Evolutionary conservation across 2,329 filamentous ascomycete species (phyloP).

Genomic region (Diaporthe sp.): DNA sequence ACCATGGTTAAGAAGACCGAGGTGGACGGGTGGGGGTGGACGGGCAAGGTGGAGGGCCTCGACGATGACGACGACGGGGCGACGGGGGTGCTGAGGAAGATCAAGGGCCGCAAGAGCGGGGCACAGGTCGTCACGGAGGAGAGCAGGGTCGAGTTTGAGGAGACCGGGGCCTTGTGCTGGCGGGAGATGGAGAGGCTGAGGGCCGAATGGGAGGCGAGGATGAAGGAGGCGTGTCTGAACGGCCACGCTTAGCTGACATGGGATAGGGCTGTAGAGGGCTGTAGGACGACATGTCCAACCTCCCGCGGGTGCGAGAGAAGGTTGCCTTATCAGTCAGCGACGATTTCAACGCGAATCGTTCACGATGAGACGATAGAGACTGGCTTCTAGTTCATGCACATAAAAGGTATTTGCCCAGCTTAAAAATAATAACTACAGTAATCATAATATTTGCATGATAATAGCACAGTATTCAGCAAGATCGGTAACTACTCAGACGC

Average conservation of each 20-base stretch:
- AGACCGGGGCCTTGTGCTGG: constrained; percentile 74
- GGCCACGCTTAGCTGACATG: constrained; percentile 8
- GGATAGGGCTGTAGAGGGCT: background rate
- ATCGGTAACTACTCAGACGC: background rate
- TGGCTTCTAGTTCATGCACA: background rate
- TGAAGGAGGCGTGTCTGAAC: constrained; percentile 41
- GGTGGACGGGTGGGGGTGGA: constrained; percentile 87
- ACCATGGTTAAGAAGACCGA: constrained; percentile 81
- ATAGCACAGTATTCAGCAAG: background rate
- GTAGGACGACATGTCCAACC: no score
- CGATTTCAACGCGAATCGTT: background rate
- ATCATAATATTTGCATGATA: constrained; percentile 17
- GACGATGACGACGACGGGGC: constrained; percentile 56
- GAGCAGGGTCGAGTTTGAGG: constrained; percentile 72
- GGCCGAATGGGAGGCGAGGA: constrained; percentile 71
- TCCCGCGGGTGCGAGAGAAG: background rate
- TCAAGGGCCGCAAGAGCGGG: constrained; percentile 71
- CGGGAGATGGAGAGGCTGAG: constrained; percentile 80
- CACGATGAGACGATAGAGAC: background rate
- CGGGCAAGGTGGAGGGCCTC: constrained; percentile 68
- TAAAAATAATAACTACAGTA: background rate
- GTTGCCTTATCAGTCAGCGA: no score
- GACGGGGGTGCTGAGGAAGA: constrained; percentile 63
- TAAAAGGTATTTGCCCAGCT: background rate
- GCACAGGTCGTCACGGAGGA: constrained; percentile 73